A percentile compares a stretch with the other conserved stretches of the same genome.
These are phyloP conservation scores for Rubroshorea leprosula DNA, from an alignment of 345 rosid genomes.

Conservation along the genomic window DNA sequence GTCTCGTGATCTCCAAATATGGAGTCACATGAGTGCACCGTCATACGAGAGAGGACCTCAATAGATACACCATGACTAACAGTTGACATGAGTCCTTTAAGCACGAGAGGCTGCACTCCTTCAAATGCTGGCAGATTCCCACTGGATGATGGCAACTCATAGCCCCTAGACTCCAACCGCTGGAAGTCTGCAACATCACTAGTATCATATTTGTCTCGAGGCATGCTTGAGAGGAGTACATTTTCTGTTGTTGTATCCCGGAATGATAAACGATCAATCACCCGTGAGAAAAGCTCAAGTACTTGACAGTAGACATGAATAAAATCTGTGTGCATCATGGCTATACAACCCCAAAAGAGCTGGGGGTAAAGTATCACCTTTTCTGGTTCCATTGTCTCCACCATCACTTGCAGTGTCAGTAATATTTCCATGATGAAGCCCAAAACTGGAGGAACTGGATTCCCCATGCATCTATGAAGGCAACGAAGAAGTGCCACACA, in stretches of 20 bases:
- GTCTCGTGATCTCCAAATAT: conserved; percentile 91
- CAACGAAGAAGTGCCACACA: conserved; percentile 92
- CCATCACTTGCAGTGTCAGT: conserved; percentile 94
- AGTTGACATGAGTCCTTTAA: conserved; percentile 89
- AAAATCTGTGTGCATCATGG: conserved; percentile 99
- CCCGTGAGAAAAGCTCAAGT: conserved; percentile 90
- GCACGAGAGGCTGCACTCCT: conserved; percentile 98
- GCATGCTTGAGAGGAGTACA: conserved; percentile 97
- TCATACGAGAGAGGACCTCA: conserved; percentile 80
- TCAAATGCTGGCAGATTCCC: conserved; percentile 85
- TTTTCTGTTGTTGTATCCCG: conserved; percentile 93
- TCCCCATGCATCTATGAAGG: conserved; percentile 92
- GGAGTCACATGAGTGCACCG: conserved; percentile 90
- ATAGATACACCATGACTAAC: conserved; percentile 89
- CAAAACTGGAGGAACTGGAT: conserved; percentile 91
- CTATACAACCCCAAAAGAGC: conserved; percentile 97
- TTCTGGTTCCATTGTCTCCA: conserved; percentile 99
- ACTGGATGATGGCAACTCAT: conserved; percentile 57
- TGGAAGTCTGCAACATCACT: conserved; percentile 56
- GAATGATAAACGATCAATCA: conserved; percentile 81
- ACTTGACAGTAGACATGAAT: conserved; percentile 98
- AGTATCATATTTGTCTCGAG: conserved; percentile 70
- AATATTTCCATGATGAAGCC: conserved; percentile 96
- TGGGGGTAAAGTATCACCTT: conserved; percentile 96
- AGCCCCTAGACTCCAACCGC: conserved; percentile 62